phyloP scores from a whole-genome alignment of 1,284 basidiomycete genomes.

The Fistulinella cinereoalba region DNA sequence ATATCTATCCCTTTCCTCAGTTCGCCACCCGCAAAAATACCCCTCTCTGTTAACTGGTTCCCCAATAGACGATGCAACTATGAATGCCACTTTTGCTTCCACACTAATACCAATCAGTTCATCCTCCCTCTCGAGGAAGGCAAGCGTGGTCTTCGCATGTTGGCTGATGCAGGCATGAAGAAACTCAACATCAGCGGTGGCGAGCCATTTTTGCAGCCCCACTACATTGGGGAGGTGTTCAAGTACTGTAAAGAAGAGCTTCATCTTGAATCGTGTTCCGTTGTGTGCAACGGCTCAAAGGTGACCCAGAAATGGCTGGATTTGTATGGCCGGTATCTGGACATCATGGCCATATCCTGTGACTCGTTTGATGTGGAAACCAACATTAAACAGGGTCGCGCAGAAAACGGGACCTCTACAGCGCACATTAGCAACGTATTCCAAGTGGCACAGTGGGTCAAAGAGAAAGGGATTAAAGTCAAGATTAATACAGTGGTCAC shows the following conservation, averaged over 20 bases:
- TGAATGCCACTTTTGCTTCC: slow-evolving; percentile 40
- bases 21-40: slow-evolving; percentile 5
- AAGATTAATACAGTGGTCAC: slow-evolving; percentile 43
- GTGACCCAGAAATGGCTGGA: slow-evolving; percentile 43
- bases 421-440: slow-evolving; percentile 34
- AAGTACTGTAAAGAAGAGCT: slow-evolving; percentile 42
- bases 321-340: slow-evolving; percentile 38
- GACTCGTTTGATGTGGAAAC: slow-evolving; percentile 42
- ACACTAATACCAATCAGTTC: slow-evolving; percentile 36
- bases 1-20: slow-evolving; percentile 17
- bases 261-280: slow-evolving; percentile 37
- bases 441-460: slow-evolving; percentile 38
- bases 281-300: slow-evolving; percentile 43
- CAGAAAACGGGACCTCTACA: slow-evolving; percentile 30
- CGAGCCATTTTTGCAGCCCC: slow-evolving; percentile 40
- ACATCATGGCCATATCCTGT: slow-evolving; percentile 43
- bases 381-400: slow-evolving; percentile 37
- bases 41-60: slow-evolving; percentile 28
- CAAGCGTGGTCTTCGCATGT: slow-evolving; percentile 37
- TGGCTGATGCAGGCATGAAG: slow-evolving; percentile 38
- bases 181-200: slow-evolving; percentile 46
- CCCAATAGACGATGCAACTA: slow-evolving; percentile 34
- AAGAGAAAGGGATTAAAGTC: slow-evolving; percentile 35
- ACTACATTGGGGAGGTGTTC: slow-evolving; percentile 41
- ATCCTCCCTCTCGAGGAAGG: slow-evolving; percentile 38